Base-by-base conservation (phyloP, 2,329 filamentous ascomycete genomes). In the Penicillium vulpinum region DNA sequence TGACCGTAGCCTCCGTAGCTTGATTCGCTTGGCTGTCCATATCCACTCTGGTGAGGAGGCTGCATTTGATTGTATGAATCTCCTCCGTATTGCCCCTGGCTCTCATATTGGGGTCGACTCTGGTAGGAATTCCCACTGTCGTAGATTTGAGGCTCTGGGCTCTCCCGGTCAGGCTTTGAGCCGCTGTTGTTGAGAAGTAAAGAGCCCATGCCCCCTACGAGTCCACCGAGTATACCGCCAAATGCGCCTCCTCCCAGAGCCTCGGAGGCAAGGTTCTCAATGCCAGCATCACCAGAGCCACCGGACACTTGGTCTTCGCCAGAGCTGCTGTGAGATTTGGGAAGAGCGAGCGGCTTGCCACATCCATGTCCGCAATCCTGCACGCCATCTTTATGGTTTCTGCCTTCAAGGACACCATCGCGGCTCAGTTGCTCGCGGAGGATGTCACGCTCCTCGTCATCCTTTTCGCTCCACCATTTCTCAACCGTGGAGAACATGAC, bases 381-480 rank as follows among this genome's bases (percentile, higher is more conserved):
- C 11, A 93, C 88, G 28, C 90, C 91, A 66, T 91, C 87, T 74
- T 91, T 93, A 77, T 97, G 92, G 75, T 97, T 97, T 59, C 88
- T 81, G 16, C 90, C 90, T 45, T 85, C 80, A 71, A 86, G 73
- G 48, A 97, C 91, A 57, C 93, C 92, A 0, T 88, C 81, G 18
- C 91, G 87, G 66, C 88, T 90, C 44, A 97, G 83, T 76, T 92
- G 89, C 50, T 82, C 76, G 54, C 91, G 88, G 61, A 94, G 85
- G 33, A 85, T 84, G 15, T 89, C 79, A 64, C 86, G 84, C 56
- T 86, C 85, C 29, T 77, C 71, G 6, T 88, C 82, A 49, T 78
- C 78, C 77, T 91, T 85, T 53, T 83, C 78, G 39, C 78, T 73
- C 92, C 92, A 97, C 92, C 92, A 97, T 62, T 89, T 79, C 74